These are phyloP conservation scores for Aspergillus ruber DNA, from an alignment of 2,329 filamentous ascomycete species.

Conservation along the genomic window DNA sequence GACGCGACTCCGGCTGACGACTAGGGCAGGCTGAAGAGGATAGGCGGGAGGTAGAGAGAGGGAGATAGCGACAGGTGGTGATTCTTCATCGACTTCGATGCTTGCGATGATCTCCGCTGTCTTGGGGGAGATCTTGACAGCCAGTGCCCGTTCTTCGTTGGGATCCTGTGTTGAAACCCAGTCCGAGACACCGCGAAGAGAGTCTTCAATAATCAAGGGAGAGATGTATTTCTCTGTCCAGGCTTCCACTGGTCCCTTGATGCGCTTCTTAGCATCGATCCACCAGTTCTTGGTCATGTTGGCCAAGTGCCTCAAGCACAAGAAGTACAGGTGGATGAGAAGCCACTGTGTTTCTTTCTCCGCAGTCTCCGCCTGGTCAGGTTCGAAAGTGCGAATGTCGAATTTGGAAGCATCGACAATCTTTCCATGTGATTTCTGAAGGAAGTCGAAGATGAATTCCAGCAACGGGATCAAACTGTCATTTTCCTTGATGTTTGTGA, in stretches of 20 bases:
- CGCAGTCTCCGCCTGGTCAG: slow-evolving; percentile 55
- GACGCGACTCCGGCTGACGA: slow-evolving; percentile 72
- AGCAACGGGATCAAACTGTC: slow-evolving; percentile 64
- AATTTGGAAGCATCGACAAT: slow-evolving; percentile 66
- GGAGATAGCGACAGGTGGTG: slow-evolving; percentile 73
- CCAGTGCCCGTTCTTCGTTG: slow-evolving; percentile 49
- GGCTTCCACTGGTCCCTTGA: slow-evolving; percentile 71
- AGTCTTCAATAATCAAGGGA: slow-evolving; percentile 34
- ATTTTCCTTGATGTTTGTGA: slow-evolving; percentile 68
- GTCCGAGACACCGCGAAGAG: slow-evolving; percentile 33
- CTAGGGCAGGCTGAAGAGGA: slow-evolving; percentile 70
- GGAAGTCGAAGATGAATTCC: slow-evolving; percentile 73
- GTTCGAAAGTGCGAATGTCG: slow-evolving; percentile 58
- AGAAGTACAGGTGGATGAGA: slow-evolving; percentile 77
- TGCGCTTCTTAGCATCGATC: slow-evolving; percentile 67
- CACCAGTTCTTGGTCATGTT: slow-evolving; percentile 79
- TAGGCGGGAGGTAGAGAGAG: slow-evolving; percentile 75
- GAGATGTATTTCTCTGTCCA: slow-evolving; percentile 74
- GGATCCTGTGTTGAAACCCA: slow-evolving; percentile 40
- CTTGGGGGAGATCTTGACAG: slow-evolving; percentile 64
- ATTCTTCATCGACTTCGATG: slow-evolving; percentile 82
- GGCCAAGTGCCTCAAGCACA: slow-evolving; percentile 68
- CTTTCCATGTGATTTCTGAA: slow-evolving; percentile 69
- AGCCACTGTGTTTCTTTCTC: slow-evolving; percentile 77
- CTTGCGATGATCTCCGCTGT: slow-evolving; percentile 73